A percentile compares a stretch with the other conserved stretches of the same genome.
These are phyloP conservation scores for Suillus occidentalis DNA, from an alignment of 768 basidiomycete species.

Conservation along the genomic window DNA sequence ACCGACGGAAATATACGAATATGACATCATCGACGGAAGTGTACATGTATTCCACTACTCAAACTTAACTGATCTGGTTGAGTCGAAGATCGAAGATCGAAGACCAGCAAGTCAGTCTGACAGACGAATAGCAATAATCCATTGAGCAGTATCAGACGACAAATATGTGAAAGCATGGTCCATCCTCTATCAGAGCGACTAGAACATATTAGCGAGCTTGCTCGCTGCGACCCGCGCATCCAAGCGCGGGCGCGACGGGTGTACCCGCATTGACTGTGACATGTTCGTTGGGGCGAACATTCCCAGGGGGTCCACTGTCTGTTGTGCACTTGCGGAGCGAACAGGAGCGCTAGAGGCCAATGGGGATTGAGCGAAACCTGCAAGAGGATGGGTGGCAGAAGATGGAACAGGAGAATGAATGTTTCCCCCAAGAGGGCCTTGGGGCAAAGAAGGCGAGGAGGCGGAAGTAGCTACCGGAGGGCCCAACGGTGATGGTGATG, in stretches of 20 bases:
- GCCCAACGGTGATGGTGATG: conserved; percentile 35
- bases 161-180: not conserved
- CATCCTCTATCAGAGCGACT: conserved; percentile 14
- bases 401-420: conserved; percentile 11
- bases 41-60: not conserved
- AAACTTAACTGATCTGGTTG: not conserved
- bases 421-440: conserved; percentile 18
- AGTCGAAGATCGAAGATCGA: not conserved
- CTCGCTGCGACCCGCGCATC: conserved; percentile 87
- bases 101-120: not conserved
- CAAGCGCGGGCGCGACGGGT: conserved; percentile 68
- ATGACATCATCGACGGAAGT: not conserved
- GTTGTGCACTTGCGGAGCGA: conserved; percentile 27
- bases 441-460: conserved; percentile 32
- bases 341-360: conserved; percentile 4
- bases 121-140: not conserved
- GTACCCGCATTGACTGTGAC: conserved; percentile 72
- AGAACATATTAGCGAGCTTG: conserved; percentile 90
- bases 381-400: conserved; percentile 19
- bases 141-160: conserved; percentile 3
- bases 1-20: not conserved
- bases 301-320: conserved; percentile 61
- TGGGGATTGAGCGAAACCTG: conserved; percentile 14
- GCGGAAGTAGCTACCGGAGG: conserved; percentile 36
- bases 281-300: conserved; percentile 60